A percentile compares a stretch with the other conserved stretches of the same genome.
Evolutionary conservation across 768 basidiomycete species (phyloP).

Genomic region (Tephrocybe sp.): DNA sequence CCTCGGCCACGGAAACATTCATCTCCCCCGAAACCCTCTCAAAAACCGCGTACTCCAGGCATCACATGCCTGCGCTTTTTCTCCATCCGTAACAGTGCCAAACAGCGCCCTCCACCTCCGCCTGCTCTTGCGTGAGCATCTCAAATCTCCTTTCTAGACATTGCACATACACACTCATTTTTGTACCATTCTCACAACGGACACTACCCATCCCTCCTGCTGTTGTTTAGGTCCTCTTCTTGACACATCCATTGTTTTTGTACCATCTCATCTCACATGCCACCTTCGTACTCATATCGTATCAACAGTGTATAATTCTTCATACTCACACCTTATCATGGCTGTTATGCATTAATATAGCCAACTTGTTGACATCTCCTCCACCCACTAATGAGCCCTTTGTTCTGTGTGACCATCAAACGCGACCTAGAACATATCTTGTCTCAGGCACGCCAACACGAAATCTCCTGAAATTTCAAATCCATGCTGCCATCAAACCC

Average conservation of each 20-base stretch:
- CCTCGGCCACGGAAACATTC: conserved; percentile 8
- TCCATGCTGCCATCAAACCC: too few species aligned
- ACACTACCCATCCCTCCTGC: too few species aligned
- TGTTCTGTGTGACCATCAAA: too few species aligned
- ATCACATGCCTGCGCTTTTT: conserved; percentile 53
- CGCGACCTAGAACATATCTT: too few species aligned
- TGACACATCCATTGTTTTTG: too few species aligned
- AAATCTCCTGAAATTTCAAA: too few species aligned
- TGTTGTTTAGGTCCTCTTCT: too few species aligned
- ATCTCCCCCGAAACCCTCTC: conserved; percentile 10
- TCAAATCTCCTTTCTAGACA: conserved; percentile 2
- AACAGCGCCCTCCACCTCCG: conserved; percentile 13
- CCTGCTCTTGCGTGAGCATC: background rate
- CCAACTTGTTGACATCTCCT: too few species aligned
- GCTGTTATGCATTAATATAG: too few species aligned
- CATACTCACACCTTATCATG: background rate
- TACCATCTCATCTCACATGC: background rate
- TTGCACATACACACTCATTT: conserved; percentile 3
- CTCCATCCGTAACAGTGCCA: conserved; percentile 34
- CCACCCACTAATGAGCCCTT: too few species aligned
- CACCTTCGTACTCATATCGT: background rate
- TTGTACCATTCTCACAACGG: too few species aligned
- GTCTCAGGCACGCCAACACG: too few species aligned
- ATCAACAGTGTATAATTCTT: conserved; percentile 10
- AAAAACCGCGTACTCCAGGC: conserved; percentile 30